Conservation (phyloP, 768 basidiomycete genomes). For the Trametes cubensis region DNA sequence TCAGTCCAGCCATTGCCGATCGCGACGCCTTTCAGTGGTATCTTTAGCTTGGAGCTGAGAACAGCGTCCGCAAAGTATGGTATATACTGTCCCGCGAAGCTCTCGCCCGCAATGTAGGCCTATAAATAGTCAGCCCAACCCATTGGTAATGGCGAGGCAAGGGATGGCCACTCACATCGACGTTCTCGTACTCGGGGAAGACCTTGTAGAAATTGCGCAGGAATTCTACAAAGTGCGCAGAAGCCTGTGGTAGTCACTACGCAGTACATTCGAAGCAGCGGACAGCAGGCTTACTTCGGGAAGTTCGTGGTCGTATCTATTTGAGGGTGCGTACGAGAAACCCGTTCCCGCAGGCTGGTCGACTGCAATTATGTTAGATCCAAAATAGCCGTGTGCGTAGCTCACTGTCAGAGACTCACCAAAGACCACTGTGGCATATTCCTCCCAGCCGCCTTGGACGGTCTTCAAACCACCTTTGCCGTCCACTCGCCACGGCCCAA, state of each 20-base stretch:
- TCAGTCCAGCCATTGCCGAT: slow-evolving; percentile 99
- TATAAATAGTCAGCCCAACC: slow-evolving; percentile 36
- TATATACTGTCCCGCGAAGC: slow-evolving; percentile 96
- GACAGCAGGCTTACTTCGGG: slow-evolving; percentile 51
- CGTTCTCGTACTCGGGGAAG: slow-evolving; percentile 82
- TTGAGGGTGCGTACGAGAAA: slow-evolving; percentile 85
- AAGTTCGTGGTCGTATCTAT: slow-evolving; percentile 81
- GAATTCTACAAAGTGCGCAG: slow-evolving; percentile 81
- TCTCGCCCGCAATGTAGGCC: slow-evolving; percentile 97
- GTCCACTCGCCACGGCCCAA: slow-evolving; percentile 90
- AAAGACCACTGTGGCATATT: slow-evolving; percentile 92
- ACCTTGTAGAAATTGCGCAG: slow-evolving; percentile 84
- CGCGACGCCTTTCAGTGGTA: slow-evolving; percentile 76
- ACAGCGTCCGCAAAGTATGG: slow-evolving; percentile 91
- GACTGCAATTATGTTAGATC: slow-evolving; percentile 51
- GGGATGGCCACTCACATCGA: slow-evolving; percentile 65
- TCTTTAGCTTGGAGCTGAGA: slow-evolving; percentile 57
- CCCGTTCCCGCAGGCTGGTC: slow-evolving; percentile 98
- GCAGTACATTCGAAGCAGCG: neutral
- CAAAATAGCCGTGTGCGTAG: neutral
- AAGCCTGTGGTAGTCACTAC: slow-evolving; percentile 51
- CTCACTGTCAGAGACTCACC: slow-evolving; percentile 51
- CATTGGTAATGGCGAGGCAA: neutral
- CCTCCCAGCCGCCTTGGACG: slow-evolving; percentile 93
- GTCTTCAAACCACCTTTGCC: slow-evolving; percentile 70